Base-by-base conservation (phyloP, 192 early-diverging fungal species). In the Lunasporangiospora selenospora region DNA sequence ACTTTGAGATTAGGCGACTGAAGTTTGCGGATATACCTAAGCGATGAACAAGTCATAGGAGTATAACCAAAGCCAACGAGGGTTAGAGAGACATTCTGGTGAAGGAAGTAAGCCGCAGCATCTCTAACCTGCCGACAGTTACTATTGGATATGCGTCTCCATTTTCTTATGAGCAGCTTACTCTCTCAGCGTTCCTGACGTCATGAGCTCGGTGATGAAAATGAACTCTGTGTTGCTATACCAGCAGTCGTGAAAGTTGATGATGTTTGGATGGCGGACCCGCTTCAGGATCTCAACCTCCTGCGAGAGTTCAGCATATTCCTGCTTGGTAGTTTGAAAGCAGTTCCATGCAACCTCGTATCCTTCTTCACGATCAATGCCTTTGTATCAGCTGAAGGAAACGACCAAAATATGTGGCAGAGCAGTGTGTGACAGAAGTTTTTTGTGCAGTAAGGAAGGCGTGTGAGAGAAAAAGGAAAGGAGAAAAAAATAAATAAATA, bases 321-420 rank as follows among this genome's bases (percentile, higher is more conserved):
- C 88, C 41, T 85, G 85, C 62, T 81, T 86, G 6, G 89, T 86
- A 15, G 83, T 91, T 85, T 88, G 85, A 26, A 93, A 80, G 65
- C 88, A 88, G 78, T 94, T 95, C 93, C 93, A 95, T 26, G 93
- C 93, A 18, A 95, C 91, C 65, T 95, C 93, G 29, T 94, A 87
- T 39, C 93, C 93, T 62, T 93, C 90, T 48, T 95, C 93, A 27
- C 88, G 84, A 75, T 95, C 93, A 73, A 93, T 90, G 24, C 88
- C 90, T 64, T 92, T 92, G 80, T 83, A 95, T 4, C 94, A 92
- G 47, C 91, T 86, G 66, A 94, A 94, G 77, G 90, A 93, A 21
- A 92, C 93, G 3, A 92, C 93, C 93, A 92, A 9, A 95, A 80
- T 16, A 75, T 58, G 11, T 79, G 78, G 49, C 81, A 83, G 30